Base-by-base conservation (phyloP, 345 rosid species). In the Aquilaria sinensis region DNA sequence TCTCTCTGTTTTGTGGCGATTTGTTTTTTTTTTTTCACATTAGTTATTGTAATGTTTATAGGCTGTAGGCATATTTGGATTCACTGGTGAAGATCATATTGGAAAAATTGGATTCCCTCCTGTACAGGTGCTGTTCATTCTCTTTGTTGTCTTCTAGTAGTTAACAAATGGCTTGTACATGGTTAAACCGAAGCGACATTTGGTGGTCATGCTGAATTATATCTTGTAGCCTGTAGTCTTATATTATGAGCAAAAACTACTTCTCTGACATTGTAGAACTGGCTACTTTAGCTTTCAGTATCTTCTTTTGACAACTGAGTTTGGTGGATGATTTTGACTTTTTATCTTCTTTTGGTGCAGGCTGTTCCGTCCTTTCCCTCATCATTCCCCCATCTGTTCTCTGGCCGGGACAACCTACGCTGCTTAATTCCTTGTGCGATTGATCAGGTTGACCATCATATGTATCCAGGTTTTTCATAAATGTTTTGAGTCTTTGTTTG, bases 371-470 rank as follows among this genome's bases (percentile, higher is more conserved):
- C 96, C 8, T 93, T 90, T 79, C 90, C 98, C 5, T 86, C 90
- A 50, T 90, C 97, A 59, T 93, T 93, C 65, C 97, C 96, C 2
- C 96, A 93, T 67, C 69, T 93, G 49, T 93, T 93, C 73, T 61
- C 87, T 4, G 92, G 92, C 31, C 79, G 77, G 61, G 86, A 85
- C 68, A 71, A 82, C 45, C 87, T 88, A 53, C 90, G 86, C 57
- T 93, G 97, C 78, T 75, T 93, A 80, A 88, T 93, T 75, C 98
- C 98, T 46, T 93, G 97, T 67, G 98, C 95, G 13, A 90, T 93
- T 71, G 97, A 93, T 67, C 98, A 93, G 97, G 98, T 86, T 29
- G 47, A 52, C 34, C 46, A 73, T 68, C 62, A 41, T 63, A 46
- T 12, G 43, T 47, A 41, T 48, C 29, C 54, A 41, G 51, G 58